These are phyloP conservation scores for Capsella rubella DNA, from an alignment of 441 rosid genomes.

Conservation along the genomic window DNA sequence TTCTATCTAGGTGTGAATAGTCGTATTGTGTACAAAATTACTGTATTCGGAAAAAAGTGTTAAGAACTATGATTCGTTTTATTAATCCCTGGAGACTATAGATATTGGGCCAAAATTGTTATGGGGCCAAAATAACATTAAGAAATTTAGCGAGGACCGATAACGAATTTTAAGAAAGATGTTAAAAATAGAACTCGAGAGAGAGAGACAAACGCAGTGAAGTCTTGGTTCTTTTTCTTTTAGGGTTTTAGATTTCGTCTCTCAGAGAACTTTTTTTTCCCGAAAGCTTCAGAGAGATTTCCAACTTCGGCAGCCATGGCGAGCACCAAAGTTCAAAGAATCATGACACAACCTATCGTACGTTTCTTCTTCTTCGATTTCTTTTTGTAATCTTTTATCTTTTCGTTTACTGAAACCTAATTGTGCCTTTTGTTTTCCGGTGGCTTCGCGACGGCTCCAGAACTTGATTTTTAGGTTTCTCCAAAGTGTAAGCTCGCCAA, in stretches of 20 bases:
- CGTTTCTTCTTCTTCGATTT: conserved; percentile 9
- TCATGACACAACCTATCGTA: conserved; percentile 95
- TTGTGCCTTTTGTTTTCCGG: conserved; percentile 15
- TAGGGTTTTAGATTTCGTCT: conserved; percentile 37
- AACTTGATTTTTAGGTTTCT: conserved; percentile 94
- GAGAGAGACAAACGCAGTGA: neutral
- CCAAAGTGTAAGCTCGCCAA: conserved; percentile 70
- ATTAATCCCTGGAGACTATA: neutral
- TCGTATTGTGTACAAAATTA: too few species aligned
- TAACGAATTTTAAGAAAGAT: neutral
- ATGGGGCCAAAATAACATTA: neutral
- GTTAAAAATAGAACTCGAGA: neutral
- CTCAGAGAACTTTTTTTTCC: neutral
- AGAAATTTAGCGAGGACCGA: neutral
- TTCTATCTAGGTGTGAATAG: too few species aligned
- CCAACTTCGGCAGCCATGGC: conserved; percentile 62
- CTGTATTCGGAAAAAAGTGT: too few species aligned
- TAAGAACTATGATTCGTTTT: too few species aligned
- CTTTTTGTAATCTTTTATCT: neutral
- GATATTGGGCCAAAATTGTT: neutral
- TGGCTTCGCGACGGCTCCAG: conserved; percentile 48
- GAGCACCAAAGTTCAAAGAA: conserved; percentile 88
- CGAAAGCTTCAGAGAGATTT: conserved; percentile 22
- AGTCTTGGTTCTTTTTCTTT: neutral
- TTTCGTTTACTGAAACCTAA: neutral